Base-by-base conservation (phyloP, 2,329 filamentous ascomycete genomes). In the Pyricularia grisea region DNA sequence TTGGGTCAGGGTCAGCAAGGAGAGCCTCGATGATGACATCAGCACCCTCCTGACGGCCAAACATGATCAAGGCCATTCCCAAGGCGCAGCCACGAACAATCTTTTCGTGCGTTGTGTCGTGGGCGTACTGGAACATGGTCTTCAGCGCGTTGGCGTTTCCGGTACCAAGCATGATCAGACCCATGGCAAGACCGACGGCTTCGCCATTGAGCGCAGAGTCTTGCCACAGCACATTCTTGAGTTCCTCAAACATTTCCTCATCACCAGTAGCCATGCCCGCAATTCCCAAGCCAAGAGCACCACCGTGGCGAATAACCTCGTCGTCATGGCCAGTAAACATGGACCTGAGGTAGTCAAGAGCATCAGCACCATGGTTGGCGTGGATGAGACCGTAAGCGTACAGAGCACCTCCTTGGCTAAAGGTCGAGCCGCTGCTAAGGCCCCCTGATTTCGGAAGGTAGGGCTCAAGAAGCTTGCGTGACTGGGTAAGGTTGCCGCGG, bases 61-160 rank as follows among this genome's bases (percentile, higher is more conserved):
- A 99, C 94, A 98, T 98, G 82, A 99, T 97, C 70, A 99, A 84
- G 12, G 95, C 93, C 93, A 99, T 98, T 70, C 95, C 95, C 73
- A 99, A 87, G 36, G 95, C 94, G 70, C 97, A 88, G 77, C 95
- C 95, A 67, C 95, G 93, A 28, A 99, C 93, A 76, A 97, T 98
- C 86, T 99, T 99, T 83, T 99, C 95, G 81, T 99, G 95, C 71
- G 96, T 94, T 0, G 95, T 99, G 74, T 99, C 95, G 76, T 97
- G 95, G 4, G 95, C 93, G 76, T 99, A 99, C 65, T 93, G 91
- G 70, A 97, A 95, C 94, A 99, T 97, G 74, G 97, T 93, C 77
- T 97, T 93, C 9, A 99, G 82, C 10, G 93, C 94, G 78, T 92
- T 93, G 77, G 93, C 90, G 77, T 97, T 97, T 71, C 94, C 95